phyloP scores from a whole-genome alignment of 331 rosid genomes.

The Acacia concinna region DNA sequence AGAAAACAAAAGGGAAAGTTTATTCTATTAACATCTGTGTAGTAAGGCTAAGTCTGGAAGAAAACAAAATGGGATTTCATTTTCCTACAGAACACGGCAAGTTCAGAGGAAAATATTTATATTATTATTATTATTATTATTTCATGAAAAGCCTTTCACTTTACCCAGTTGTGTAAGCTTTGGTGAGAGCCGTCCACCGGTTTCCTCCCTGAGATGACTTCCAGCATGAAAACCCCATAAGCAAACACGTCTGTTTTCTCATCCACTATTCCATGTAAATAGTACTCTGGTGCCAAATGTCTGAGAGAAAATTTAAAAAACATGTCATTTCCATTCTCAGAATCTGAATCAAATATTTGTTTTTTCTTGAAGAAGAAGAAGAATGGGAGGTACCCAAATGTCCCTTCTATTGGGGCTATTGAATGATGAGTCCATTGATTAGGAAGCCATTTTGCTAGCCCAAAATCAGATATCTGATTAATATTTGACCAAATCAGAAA shows the following conservation, averaged over 20 bases:
- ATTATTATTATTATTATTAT: background rate
- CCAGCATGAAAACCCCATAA: constrained; percentile 85
- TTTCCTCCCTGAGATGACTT: constrained; percentile 82
- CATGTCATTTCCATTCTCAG: background rate
- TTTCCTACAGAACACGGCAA: constrained; percentile 27
- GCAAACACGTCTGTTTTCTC: constrained; percentile 99
- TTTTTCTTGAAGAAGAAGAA: background rate
- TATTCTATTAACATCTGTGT: background rate
- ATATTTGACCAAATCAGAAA: constrained; percentile 5
- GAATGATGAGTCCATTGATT: constrained; percentile 98
- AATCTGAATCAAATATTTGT: background rate
- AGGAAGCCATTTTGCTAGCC: constrained; percentile 97
- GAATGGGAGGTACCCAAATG: constrained; percentile 72
- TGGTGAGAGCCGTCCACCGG: constrained; percentile 93
- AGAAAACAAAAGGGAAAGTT: background rate
- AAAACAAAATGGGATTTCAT: constrained; percentile 12
- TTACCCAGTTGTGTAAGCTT: constrained; percentile 94
- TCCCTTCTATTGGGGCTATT: constrained; percentile 94
- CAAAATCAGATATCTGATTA: constrained; percentile 92
- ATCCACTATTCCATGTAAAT: constrained; percentile 95
- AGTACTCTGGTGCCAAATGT: constrained; percentile 97
- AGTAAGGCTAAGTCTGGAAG: constrained; percentile 22
- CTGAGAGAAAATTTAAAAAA: constrained; percentile 23
- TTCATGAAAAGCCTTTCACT: background rate
- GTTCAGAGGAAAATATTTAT: background rate